Percentiles rank a stretch among this genome's conserved stretches.
Conservation (phyloP, 495 filamentous ascomycete genomes). For the Baudoinia panamericana region DNA sequence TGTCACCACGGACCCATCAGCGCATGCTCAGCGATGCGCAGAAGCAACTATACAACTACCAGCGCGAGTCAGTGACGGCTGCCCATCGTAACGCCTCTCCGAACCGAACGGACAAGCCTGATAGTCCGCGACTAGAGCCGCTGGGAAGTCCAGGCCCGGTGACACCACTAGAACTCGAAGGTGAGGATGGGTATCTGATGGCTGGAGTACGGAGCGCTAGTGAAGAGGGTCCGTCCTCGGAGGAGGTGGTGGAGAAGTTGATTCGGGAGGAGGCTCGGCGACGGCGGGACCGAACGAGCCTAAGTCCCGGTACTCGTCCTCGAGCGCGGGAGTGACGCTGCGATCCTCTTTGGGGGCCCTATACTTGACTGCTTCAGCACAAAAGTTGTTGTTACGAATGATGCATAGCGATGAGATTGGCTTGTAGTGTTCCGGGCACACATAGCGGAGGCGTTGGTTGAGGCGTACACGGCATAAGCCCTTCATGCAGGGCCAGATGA, state of each 20-base stretch:
- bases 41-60: conserved; percentile 28
- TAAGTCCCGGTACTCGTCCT: too few relatives aligned
- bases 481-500: too few relatives aligned
- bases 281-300: background rate
- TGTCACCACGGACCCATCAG: conserved; percentile 26
- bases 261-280: conserved; percentile 26
- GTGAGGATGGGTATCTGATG: conserved; percentile 25
- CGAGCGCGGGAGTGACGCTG: too few relatives aligned
- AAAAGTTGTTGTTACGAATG: too few relatives aligned
- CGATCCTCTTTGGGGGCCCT: too few relatives aligned
- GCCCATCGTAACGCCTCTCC: conserved; percentile 2
- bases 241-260: conserved; percentile 26
- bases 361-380: too few relatives aligned
- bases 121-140: conserved; percentile 27
- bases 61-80: conserved; percentile 26
- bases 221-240: background rate
- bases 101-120: conserved; percentile 18
- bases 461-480: too few relatives aligned
- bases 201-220: conserved; percentile 14
- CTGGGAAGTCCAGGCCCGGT: conserved; percentile 30
- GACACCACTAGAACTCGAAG: conserved; percentile 30
- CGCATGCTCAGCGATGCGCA: conserved; percentile 27
- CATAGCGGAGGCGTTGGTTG: too few relatives aligned
- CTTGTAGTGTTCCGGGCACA: too few relatives aligned
- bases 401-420: too few relatives aligned